Evolutionary conservation across 805 yeast species (phyloP).

Genomic region (Saccharomycopsis lassenensis): DNA sequence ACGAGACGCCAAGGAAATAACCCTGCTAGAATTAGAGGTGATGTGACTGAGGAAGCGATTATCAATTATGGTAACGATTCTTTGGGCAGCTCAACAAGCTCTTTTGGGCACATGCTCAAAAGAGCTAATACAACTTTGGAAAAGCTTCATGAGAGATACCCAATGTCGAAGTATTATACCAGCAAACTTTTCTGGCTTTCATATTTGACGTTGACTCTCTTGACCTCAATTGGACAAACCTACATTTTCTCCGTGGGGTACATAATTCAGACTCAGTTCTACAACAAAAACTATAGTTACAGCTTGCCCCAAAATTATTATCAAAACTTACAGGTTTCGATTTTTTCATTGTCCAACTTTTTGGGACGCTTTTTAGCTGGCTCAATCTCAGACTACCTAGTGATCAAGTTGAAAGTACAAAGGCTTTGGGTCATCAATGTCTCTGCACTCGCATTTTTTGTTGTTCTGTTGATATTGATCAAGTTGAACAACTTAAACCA

Average conservation of each 20-base stretch:
- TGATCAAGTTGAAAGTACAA: slow-evolving; percentile 40
- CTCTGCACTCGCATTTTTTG: slow-evolving; percentile 28
- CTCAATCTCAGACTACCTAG: slow-evolving; percentile 48
- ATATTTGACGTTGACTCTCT: slow-evolving; percentile 7
- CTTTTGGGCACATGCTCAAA: too few species aligned
- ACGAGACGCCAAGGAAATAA: too few species aligned
- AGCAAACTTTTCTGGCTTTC: slow-evolving; percentile 12
- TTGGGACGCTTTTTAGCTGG: slow-evolving; percentile 41
- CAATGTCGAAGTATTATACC: too few species aligned
- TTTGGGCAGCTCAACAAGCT: too few species aligned
- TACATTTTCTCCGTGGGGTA: slow-evolving; percentile 69
- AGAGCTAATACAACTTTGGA: too few species aligned
- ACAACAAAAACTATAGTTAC: slow-evolving; percentile 12
- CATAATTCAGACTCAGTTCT: slow-evolving; percentile 41
- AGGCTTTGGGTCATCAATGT: slow-evolving; percentile 53
- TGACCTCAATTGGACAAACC: slow-evolving; percentile 41
- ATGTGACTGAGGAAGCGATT: too few species aligned
- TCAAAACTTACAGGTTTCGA: slow-evolving; percentile 15
- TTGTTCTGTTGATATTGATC: slow-evolving; percentile 29
- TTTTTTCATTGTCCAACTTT: slow-evolving; percentile 14
- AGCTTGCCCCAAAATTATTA: slow-evolving; percentile 2
- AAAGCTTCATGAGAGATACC: too few species aligned
- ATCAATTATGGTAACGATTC: too few species aligned
- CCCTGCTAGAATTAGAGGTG: too few species aligned
- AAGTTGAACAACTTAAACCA: slow-evolving; percentile 29